Percentiles rank a stretch among this genome's conserved stretches.
Evolutionary conservation across 352 stramenopile genomes (phyloP).

Genomic region (Pythium dissimile): DNA sequence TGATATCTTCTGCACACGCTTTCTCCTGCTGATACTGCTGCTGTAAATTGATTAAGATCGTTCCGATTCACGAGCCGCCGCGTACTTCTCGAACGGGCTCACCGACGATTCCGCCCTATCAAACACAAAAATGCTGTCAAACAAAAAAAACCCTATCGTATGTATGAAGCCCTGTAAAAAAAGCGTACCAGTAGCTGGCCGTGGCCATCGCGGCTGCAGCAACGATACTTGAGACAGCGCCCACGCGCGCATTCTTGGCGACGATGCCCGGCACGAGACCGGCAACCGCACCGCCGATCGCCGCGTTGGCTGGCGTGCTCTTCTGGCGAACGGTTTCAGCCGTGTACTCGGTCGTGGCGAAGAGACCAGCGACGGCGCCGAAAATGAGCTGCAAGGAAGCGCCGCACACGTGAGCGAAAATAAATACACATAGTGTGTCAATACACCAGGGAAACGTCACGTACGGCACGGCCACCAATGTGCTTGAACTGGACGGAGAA

Average conservation of each 20-base stretch:
- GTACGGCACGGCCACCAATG: conserved; percentile 70
- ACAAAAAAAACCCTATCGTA: not conserved
- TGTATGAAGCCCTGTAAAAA: not conserved
- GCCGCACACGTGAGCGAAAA: not conserved
- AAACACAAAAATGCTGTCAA: not conserved
- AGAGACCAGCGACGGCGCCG: conserved; percentile 55
- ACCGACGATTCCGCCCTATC: conserved; percentile 41
- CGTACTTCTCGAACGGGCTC: conserved; percentile 71
- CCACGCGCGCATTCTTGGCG: conserved; percentile 73
- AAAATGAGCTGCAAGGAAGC: conserved; percentile 57
- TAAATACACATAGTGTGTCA: not conserved
- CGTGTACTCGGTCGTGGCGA: conserved; percentile 63
- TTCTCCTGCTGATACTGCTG: not conserved
- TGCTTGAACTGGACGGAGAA: conserved; percentile 78
- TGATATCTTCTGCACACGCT: not conserved
- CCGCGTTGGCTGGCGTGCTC: conserved; percentile 65
- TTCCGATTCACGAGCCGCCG: conserved; percentile 36
- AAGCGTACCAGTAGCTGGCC: conserved; percentile 61
- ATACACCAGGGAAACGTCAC: not conserved
- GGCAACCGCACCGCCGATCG: conserved; percentile 54
- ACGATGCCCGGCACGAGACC: conserved; percentile 69
- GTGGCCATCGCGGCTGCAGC: conserved; percentile 45
- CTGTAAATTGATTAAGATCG: conserved; percentile 39
- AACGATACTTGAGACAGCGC: conserved; percentile 41
- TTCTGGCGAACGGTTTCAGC: conserved; percentile 64